Base-by-base conservation (phyloP, 75 land plant species). In the Azolla pinnata region DNA sequence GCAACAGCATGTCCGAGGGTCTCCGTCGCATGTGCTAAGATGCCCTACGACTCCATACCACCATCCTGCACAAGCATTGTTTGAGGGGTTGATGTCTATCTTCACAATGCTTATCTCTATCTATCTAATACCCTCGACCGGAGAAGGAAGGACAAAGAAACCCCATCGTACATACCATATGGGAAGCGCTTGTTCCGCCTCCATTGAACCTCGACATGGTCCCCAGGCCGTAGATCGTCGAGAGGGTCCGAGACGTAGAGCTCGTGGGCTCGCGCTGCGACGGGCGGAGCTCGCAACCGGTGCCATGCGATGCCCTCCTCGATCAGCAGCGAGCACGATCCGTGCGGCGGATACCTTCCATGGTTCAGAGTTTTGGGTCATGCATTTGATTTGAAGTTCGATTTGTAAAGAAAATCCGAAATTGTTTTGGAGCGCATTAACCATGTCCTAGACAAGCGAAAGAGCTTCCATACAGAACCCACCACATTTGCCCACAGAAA, bases 41-140 rank as follows among this genome's bases (percentile, higher is more conserved):
- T 78, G 80, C 2, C 80, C 80, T 23, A 78, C 80, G 29, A 78
- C 67, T 55, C 80, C 80, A 59, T 78, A 78, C 80, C 80, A 78
- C 80, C 80, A 78, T 35, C 80, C 80, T 78, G 78, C 54, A 54
- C 59, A 28, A n/a, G n/a, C n/a, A n/a, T n/a, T n/a, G n/a, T n/a
- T n/a, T n/a, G n/a, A n/a, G n/a, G n/a, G n/a, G n/a, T n/a, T n/a
- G n/a, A 2, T 44, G 48, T 4, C 2, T 46, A 24, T 27, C 16
- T 2, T 2, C 4, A 55, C 7, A 29, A 55, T 2, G 18, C 33
- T n/a, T 28, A 55, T 51, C 10, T 51, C 32, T 21, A 62, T 31
- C 31, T 31, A 20, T 12, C 21, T 16, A 25, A 51, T 0, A 54
- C 42, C 29, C 16, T 9, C 25, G n/a, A n/a, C n/a, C n/a, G n/a